Evolutionary conservation across 805 yeast species (phyloP).

Genomic region (Schwanniomyces occidentalis): DNA sequence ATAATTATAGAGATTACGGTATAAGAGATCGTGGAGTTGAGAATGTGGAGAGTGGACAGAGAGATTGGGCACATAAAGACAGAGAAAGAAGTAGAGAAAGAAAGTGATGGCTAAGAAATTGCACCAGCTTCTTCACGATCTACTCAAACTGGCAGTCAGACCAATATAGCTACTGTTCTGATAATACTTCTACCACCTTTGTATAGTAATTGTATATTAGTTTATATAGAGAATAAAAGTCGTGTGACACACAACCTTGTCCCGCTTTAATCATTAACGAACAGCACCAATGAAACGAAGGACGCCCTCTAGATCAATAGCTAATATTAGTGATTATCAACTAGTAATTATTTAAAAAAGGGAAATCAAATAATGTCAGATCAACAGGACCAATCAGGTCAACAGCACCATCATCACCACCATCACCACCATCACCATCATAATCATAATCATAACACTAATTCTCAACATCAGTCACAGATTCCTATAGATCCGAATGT

Average conservation of each 20-base stretch:
- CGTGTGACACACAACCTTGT: too few relatives aligned
- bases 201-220: too few relatives aligned
- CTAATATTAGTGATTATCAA: too few relatives aligned
- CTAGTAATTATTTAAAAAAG: neutral
- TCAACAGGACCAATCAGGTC: constrained; percentile 7
- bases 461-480: too few relatives aligned
- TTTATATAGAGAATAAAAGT: too few relatives aligned
- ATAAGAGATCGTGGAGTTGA: too few relatives aligned
- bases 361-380: constrained; percentile 9
- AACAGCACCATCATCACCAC: constrained; percentile 16
- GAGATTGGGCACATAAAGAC: neutral
- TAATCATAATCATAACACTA: constrained; percentile 14
- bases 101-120: neutral
- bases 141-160: too few relatives aligned
- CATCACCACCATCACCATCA: constrained; percentile 22
- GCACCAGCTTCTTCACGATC: neutral
- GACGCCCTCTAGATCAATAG: too few relatives aligned
- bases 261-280: too few relatives aligned
- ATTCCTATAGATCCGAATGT: constrained; percentile 12
- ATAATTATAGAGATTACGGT: neutral
- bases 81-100: neutral
- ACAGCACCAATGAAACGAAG: too few relatives aligned
- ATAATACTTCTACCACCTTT: too few relatives aligned
- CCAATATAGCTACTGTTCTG: too few relatives aligned
- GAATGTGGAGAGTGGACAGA: neutral